phyloP scores from a whole-genome alignment of 2,329 filamentous ascomycete species.

The Aspergillus sp. region DNA sequence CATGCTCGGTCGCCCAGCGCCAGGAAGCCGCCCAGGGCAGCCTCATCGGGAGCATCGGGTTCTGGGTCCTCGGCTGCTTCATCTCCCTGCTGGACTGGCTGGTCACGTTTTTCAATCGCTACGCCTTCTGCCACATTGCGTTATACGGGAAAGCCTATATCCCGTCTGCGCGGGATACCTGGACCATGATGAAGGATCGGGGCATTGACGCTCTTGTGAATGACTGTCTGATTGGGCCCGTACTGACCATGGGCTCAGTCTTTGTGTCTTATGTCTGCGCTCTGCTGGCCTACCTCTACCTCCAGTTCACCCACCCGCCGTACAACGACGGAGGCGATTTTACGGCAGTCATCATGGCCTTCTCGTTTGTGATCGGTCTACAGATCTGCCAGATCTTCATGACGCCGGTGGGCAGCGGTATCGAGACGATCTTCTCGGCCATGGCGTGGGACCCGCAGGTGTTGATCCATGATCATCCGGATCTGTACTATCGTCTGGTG shows the following conservation, averaged over 20 bases:
- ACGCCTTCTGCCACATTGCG: constrained; percentile 89
- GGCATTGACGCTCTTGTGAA: constrained; percentile 89
- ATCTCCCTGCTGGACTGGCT: constrained; percentile 80
- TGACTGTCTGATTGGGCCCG: constrained; percentile 76
- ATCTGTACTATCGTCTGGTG: constrained; percentile 77
- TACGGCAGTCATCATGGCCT: constrained; percentile 77
- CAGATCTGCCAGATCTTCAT: constrained; percentile 90
- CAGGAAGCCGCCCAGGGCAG: constrained; percentile 67
- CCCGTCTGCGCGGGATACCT: constrained; percentile 82
- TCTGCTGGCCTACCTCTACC: constrained; percentile 81
- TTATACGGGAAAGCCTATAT: constrained; percentile 90
- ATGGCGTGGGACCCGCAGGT: constrained; percentile 65
- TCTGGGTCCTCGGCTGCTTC: constrained; percentile 75
- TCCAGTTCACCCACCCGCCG: constrained; percentile 73
- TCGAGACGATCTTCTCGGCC: constrained; percentile 89
- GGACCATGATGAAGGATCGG: constrained; percentile 86
- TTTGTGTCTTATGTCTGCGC: constrained; percentile 83
- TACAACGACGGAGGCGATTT: constrained; percentile 71
- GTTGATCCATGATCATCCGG: constrained; percentile 75
- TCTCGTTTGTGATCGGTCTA: constrained; percentile 83
- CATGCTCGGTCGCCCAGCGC: constrained; percentile 74
- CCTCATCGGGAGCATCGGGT: constrained; percentile 63
- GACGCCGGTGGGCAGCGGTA: constrained; percentile 81
- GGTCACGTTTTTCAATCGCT: constrained; percentile 84
- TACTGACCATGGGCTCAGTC: constrained; percentile 71